Evolutionary conservation across 495 filamentous ascomycete genomes (phyloP), one percentile per base, ranked within the genome.

Genomic region (Staphylotrichum tortipilum): DNA sequence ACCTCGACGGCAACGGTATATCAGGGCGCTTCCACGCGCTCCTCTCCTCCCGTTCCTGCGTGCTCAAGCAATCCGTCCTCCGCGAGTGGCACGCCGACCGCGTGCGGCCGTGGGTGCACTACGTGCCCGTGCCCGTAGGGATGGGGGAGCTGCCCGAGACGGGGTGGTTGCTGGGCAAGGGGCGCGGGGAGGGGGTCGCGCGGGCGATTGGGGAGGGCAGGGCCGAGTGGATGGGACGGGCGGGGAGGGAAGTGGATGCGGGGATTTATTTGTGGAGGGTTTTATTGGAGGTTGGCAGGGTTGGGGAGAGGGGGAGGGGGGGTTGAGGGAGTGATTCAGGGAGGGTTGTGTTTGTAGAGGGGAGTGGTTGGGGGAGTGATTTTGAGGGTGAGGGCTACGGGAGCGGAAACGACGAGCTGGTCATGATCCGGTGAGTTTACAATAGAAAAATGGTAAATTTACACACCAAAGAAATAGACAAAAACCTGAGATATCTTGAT

Each of bases 61-160:
- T 68, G 3, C 51, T 81, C 18, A 79, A 78, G 49, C 64, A 72
- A 45, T 77, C 68, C 0, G 39, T 77, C 4, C 63, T 78, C 11
- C 60, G 67, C n/a, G 78, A 82, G 58, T 80, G 77, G 78, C 78
- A 79, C 50, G 75, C 78, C 44, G 73, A 76, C 9, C 65, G 77
- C 6, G 63, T 80, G 17, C 35, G 70, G 12, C 73, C 78, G 0
- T 80, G 78, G 77, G 59, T 75, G 12, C 60, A 63, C 23, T 63
- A 60, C 18, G 43, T 63, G 4, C 60, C 60, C 8, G 55, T 63
- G 7, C 52, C 53, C 11, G 0, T 34, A 30, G 49, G 41, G 0
- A 46, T 56, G 49, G 53, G 23, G 17, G 56, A 59, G 30, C 2
- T 59, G 6, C 38, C 53, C n/a, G 56, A 59, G 42, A 12, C 56